Base-by-base conservation (phyloP, 352 stramenopile genomes). In the Phytophthora constricta region DNA sequence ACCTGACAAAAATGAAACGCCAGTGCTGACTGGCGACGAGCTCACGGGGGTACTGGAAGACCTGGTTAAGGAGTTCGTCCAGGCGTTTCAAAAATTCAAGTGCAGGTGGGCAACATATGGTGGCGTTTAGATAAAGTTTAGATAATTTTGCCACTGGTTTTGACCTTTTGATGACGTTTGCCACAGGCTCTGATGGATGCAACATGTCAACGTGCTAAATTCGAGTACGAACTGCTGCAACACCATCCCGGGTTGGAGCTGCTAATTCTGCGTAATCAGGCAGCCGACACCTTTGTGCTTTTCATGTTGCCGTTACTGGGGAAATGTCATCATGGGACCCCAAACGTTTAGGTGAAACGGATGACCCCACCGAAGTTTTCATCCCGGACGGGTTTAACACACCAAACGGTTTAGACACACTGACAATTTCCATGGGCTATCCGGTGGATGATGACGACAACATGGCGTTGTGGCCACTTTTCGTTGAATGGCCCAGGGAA, bases 221-320 rank as follows among this genome's bases (percentile, higher is more conserved):
- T 87, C 22, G 78, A 87, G 59, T 70, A 71, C 47, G 73, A 87
- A 47, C 56, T 87, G 45, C 25, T 87, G 34, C 78, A 84, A 46
- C 73, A 79, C 41, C 43, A 69, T 51, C 19, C 52, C 19, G 65
- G 37, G 2, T 55, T 87, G 16, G 78, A 86, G 8, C 28, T 82
- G 3, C 49, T 81, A 25, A 58, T 79, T 28, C 14, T 72, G 8
- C 51, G 26, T 0, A 64, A 34, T 14, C 9, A 51, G 33, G 57
- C 14, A 33, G 28, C 4, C 33, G 41, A 22, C 13, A 31, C 27
- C 2, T 72, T 53, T 25, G 76, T 77, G 19, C 27, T 68, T 1
- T 84, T 87, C 52, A 52, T 62, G 25, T 49, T 84, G 16, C 78
- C 78, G 8, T 53, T 87, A 4, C 64, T 84, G n/a, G 47, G 26